Evolutionary conservation across 352 stramenopile species (phyloP).

Genomic region (Phytophthora pistaciae): DNA sequence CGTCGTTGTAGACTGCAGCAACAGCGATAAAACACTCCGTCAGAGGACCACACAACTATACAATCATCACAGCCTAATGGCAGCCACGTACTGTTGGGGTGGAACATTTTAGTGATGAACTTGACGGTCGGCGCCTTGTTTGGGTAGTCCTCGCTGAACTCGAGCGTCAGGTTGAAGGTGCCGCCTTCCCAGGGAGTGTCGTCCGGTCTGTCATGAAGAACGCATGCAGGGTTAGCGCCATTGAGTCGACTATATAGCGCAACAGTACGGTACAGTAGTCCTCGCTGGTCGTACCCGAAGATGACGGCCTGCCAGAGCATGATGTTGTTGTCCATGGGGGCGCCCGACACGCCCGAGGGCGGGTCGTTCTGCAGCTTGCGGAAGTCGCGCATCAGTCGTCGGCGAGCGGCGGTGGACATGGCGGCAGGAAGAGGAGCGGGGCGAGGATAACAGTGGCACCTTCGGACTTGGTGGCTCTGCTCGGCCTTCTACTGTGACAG

Average conservation of each 20-base stretch:
- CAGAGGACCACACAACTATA: background rate
- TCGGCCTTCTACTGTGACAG: slow-evolving; percentile 17
- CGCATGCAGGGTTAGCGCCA: slow-evolving; percentile 31
- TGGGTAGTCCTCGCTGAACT: slow-evolving; percentile 99
- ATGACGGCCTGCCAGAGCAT: slow-evolving; percentile 97
- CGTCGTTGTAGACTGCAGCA: slow-evolving; percentile 88
- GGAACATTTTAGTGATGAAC: slow-evolving; percentile 99
- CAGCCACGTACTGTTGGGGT: slow-evolving; percentile 95
- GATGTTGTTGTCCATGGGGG: slow-evolving; percentile 99
- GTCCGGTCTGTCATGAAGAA: slow-evolving; percentile 87
- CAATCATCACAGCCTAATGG: background rate
- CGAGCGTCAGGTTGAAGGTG: slow-evolving; percentile 98
- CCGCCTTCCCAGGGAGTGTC: slow-evolving; percentile 99
- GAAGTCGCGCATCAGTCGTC: slow-evolving; percentile 98
- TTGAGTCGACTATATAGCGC: background rate
- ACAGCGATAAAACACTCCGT: slow-evolving; percentile 5
- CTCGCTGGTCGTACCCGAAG: slow-evolving; percentile 72
- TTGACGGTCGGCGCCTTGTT: slow-evolving; percentile 98
- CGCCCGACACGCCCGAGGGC: slow-evolving; percentile 96
- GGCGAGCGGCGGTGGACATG: slow-evolving; percentile 96
- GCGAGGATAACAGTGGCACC: background rate
- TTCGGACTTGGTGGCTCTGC: slow-evolving; percentile 15
- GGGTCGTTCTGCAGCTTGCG: slow-evolving; percentile 98
- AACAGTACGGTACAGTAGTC: too few relatives aligned
- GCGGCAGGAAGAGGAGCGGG: slow-evolving; percentile 1